Conservation (phyloP, 1,139 yeast species). For the Yamadazyma atmosphaerica region DNA sequence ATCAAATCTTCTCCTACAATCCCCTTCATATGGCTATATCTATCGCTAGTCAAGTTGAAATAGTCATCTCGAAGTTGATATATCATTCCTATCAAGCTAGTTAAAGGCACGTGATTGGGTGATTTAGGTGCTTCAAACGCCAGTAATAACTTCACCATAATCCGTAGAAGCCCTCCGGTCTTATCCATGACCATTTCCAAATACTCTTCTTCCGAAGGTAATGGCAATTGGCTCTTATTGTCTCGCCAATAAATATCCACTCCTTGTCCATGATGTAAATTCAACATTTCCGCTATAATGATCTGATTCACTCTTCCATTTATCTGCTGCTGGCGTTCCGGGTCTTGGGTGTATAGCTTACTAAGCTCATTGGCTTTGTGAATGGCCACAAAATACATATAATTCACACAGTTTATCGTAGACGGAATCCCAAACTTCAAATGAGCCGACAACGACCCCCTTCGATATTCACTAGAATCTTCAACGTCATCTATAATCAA, state of each 20-base stretch:
- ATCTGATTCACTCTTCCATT: conserved; percentile 25
- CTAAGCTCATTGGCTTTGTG: conserved; percentile 39
- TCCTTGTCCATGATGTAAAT: conserved; percentile 87
- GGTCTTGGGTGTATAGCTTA: conserved; percentile 13
- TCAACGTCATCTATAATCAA: conserved; percentile 78
- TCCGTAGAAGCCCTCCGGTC: conserved; percentile 84
- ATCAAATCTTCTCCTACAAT: conserved; percentile 76
- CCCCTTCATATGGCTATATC: conserved; percentile 68
- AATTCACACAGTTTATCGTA: conserved; percentile 80
- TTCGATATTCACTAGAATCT: conserved; percentile 65
- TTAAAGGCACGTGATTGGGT: conserved; percentile 49
- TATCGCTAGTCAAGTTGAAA: conserved; percentile 56
- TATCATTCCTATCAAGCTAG: conserved; percentile 77
- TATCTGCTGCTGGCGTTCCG: conserved; percentile 9
- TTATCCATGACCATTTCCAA: conserved; percentile 80
- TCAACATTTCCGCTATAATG: conserved; percentile 69
- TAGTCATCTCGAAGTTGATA: conserved; percentile 87
- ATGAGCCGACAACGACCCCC: conserved; percentile 83
- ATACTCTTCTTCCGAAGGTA: conserved; percentile 73
- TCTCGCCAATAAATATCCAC: conserved; percentile 89
- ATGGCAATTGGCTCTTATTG: conserved; percentile 14
- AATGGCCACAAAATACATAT: conserved; percentile 76
- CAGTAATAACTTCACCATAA: conserved; percentile 67
- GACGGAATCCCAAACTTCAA: conserved; percentile 71
- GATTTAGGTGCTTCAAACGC: conserved; percentile 18